These are phyloP conservation scores for Pleurotus ostreatus DNA, from an alignment of 768 basidiomycete species.

Conservation along the genomic window DNA sequence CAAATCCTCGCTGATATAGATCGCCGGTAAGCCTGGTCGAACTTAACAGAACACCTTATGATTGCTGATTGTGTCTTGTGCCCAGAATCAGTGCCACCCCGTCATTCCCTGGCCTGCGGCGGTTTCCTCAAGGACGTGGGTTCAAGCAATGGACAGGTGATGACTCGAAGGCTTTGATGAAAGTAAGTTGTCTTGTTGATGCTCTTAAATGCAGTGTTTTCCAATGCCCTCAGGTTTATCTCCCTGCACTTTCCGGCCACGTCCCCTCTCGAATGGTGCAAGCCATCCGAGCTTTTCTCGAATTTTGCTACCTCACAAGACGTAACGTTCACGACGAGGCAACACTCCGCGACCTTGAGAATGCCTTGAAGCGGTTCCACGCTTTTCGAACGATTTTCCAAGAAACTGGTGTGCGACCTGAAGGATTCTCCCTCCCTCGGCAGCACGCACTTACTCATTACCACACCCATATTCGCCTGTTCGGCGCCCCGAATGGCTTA, in stretches of 20 bases:
- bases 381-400: slow-evolving; percentile 12
- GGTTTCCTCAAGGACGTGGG: slow-evolving; percentile 8
- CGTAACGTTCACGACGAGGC: slow-evolving; percentile 8
- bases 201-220: too few relatives aligned
- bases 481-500: slow-evolving; percentile 17
- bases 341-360: neutral
- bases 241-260: slow-evolving; percentile 17
- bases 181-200: neutral
- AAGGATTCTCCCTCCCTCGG: slow-evolving; percentile 15
- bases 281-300: slow-evolving; percentile 15
- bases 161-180: slow-evolving; percentile 12
- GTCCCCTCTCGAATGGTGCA: slow-evolving; percentile 15
- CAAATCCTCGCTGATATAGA: neutral
- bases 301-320: slow-evolving; percentile 18
- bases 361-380: slow-evolving; percentile 14
- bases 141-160: slow-evolving; percentile 12
- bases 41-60: too few relatives aligned
- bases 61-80: too few relatives aligned
- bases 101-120: slow-evolving; percentile 7
- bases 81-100: neutral
- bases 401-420: slow-evolving; percentile 6
- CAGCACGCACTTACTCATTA: slow-evolving; percentile 18
- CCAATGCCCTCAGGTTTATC: slow-evolving; percentile 10
- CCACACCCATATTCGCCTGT: slow-evolving; percentile 9
- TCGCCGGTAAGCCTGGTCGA: neutral